Percentiles rank a stretch among this genome's conserved stretches.
phyloP scores from a whole-genome alignment of 345 rosid genomes.

The Populus tremula region DNA sequence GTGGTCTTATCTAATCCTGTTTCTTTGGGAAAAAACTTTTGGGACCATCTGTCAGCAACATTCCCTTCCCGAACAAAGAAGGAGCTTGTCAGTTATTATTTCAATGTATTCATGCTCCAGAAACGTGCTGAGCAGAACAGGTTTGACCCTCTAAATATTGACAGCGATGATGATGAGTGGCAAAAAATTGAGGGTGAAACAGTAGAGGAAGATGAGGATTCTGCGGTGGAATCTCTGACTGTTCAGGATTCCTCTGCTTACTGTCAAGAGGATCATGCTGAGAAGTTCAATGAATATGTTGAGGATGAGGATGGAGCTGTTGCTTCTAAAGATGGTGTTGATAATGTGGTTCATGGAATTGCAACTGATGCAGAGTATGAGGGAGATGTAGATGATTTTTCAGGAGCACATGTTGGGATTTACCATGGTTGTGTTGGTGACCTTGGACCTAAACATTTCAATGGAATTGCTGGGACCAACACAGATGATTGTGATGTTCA shows the following conservation, averaged over 20 bases:
- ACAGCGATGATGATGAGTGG: slow-evolving; percentile 88
- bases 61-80: slow-evolving; percentile 51
- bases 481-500: slow-evolving; percentile 21
- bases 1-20: slow-evolving; percentile 56
- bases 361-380: slow-evolving; percentile 31
- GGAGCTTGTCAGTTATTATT: slow-evolving; percentile 75
- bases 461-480: slow-evolving; percentile 8
- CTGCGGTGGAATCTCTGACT: slow-evolving; percentile 39
- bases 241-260: slow-evolving; percentile 15
- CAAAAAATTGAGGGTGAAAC: slow-evolving; percentile 29
- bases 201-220: slow-evolving; percentile 35
- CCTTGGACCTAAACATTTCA: slow-evolving; percentile 7
- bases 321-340: slow-evolving; percentile 16
- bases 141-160: slow-evolving; percentile 41
- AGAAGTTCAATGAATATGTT: slow-evolving; percentile 24
- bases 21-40: slow-evolving; percentile 54
- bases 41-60: slow-evolving; percentile 51
- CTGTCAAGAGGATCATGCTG: slow-evolving; percentile 13
- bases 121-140: slow-evolving; percentile 69
- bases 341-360: slow-evolving; percentile 4
- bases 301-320: slow-evolving; percentile 26
- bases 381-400: slow-evolving; percentile 34
- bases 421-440: background rate
- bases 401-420: slow-evolving; percentile 13
- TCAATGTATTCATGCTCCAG: slow-evolving; percentile 59